Evolutionary conservation across 805 yeast genomes (phyloP).

Genomic region (Cyberlindnera mycetangii): DNA sequence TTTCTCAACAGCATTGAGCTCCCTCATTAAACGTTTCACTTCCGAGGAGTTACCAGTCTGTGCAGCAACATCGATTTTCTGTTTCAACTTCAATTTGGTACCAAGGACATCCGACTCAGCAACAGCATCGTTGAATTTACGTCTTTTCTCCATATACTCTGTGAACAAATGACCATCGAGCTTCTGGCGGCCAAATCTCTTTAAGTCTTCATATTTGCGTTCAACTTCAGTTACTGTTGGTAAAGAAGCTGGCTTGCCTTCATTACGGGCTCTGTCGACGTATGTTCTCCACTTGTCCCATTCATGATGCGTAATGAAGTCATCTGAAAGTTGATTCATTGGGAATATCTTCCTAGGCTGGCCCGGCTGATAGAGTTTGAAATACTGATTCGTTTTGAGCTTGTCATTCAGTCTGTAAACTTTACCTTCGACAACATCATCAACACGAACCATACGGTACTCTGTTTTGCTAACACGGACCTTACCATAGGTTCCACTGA

Average conservation of each 20-base stretch:
- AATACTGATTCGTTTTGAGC: conserved; percentile 49
- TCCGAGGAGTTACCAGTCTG: conserved; percentile 42
- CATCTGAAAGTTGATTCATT: conserved; percentile 77
- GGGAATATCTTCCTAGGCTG: conserved; percentile 71
- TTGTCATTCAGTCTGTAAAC: conserved; percentile 48
- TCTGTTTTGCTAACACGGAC: conserved; percentile 69
- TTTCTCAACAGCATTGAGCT: conserved; percentile 37
- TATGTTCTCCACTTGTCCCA: conserved; percentile 65
- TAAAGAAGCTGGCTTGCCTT: conserved; percentile 33
- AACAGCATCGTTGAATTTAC: conserved; percentile 52
- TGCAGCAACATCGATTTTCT: conserved; percentile 70
- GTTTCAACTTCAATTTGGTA: conserved; percentile 66
- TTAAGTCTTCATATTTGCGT: conserved; percentile 60
- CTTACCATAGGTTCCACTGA: conserved; percentile 75
- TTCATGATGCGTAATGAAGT: conserved; percentile 66
- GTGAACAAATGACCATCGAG: conserved; percentile 74
- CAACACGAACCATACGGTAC: conserved; percentile 83
- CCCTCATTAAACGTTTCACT: conserved; percentile 34
- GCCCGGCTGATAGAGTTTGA: conserved; percentile 79
- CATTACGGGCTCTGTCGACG: conserved; percentile 50
- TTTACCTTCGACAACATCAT: conserved; percentile 52
- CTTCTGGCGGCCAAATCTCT: conserved; percentile 58
- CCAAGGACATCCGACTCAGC: conserved; percentile 75
- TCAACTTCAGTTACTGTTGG: conserved; percentile 66
- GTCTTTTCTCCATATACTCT: conserved; percentile 72